Base-by-base conservation (phyloP, 768 basidiomycete species). In the Phylloporus rhodoxanthus region DNA sequence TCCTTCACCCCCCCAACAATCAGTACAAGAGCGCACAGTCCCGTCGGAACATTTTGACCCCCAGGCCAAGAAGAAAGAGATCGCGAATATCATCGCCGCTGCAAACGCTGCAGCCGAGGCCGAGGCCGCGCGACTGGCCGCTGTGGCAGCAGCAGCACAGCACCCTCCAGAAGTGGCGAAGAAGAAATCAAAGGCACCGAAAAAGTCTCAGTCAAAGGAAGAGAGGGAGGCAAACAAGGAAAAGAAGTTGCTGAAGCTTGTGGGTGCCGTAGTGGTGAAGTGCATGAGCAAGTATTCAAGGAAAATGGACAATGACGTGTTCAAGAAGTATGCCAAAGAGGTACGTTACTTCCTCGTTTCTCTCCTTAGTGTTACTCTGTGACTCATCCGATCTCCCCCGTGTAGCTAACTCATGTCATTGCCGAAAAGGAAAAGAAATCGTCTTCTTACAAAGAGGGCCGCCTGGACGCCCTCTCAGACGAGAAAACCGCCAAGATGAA, bases 361-460 rank as follows among this genome's bases (percentile, higher is more conserved):
- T 14, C 26, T 42, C 44, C 44, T 60, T 45, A 48, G 52, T 30
- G 29, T 30, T 11, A 13, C 13, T 30, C 29, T 30, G 11, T 42
- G 32, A 47, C 48, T 53, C 17, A 46, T 43, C 29, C 45, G 20
- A 30, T 37, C 45, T 23, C 28, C 21, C 36, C 26, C 50, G 53
- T 19, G 13, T 60, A 96, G 94, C 73, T 96, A 53, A 92, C 92
- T 0, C 77, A 86, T 51, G 64, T 90, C 44, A 86, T 99, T 49
- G 77, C 84, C n/a, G 87, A 93, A 44, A 96, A 96, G 68, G 95
- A 99, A 74, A 95, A 95, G 69, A 95, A 92, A 65, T 88, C 89
- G 0, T 69, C 82, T 3, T 82, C 79, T 37, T 97, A 87, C 62
- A 78, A 75, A 49, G 82, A 86, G n/a, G 77, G 78, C 17, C 78